phyloP scores from a whole-genome alignment of 768 basidiomycete species.

The Suillus subaureus region DNA sequence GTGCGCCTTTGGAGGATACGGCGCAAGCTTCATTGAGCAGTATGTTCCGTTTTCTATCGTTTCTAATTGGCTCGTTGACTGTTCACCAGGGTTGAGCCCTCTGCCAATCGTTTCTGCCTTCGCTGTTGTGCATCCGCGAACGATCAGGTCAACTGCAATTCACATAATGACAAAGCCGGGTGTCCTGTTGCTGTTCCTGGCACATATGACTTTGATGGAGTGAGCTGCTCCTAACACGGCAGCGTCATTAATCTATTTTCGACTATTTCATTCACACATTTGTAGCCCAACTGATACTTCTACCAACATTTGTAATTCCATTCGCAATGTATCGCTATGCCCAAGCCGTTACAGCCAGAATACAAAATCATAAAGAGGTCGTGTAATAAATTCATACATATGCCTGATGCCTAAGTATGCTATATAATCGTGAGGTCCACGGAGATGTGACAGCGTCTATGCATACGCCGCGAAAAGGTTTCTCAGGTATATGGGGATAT shows the following conservation, averaged over 20 bases:
- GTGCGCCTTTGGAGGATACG: conserved; percentile 52
- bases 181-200: conserved; percentile 48
- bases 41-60: conserved; percentile 24
- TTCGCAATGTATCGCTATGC: conserved; percentile 2
- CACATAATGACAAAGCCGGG: conserved; percentile 48
- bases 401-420: neutral
- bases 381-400: conserved; percentile 6
- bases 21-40: conserved; percentile 55
- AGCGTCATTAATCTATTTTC: neutral
- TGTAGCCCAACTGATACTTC: too few relatives aligned
- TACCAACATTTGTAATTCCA: neutral
- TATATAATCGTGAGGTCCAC: neutral
- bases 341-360: neutral
- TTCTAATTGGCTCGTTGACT: neutral
- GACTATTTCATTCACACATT: neutral
- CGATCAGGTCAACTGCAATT: conserved; percentile 54
- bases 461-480: neutral
- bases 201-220: conserved; percentile 44
- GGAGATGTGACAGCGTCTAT: neutral
- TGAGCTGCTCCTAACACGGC: conserved; percentile 34
- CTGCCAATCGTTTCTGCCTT: conserved; percentile 48
- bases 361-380: conserved; percentile 7
- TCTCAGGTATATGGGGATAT: neutral
- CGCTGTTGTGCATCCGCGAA: conserved; percentile 44
- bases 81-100: conserved; percentile 45